Percentiles rank a stretch among this genome's conserved stretches.
Conservation (phyloP, 83 land plant genomes). For the Diphasiastrum complanatum region DNA sequence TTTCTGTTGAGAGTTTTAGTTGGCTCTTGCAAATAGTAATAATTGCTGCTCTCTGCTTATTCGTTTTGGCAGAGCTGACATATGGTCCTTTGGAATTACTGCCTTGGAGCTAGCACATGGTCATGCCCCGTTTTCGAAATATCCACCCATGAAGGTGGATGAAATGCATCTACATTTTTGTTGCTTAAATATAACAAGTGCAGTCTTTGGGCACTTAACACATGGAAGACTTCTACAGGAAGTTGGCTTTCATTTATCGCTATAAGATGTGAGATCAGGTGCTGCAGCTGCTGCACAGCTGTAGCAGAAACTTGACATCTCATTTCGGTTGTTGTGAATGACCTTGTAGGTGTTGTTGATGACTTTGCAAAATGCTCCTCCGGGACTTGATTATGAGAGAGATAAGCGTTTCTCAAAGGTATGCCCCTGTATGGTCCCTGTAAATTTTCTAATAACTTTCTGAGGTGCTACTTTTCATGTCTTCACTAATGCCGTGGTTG, state of each 20-base stretch:
- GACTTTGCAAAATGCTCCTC: conserved; percentile 45
- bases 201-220: no score
- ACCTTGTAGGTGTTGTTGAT: conserved; percentile 34
- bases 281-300: background rate
- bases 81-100: conserved; percentile 51
- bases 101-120: conserved; percentile 50
- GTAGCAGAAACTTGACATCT: no score
- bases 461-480: background rate
- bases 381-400: conserved; percentile 39
- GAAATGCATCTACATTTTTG: background rate
- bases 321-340: no score
- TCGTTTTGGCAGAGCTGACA: conserved; percentile 35
- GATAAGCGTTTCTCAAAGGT: conserved; percentile 32
- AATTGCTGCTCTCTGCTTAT: no score
- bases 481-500: background rate
- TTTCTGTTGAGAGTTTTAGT: no score
- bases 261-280: background rate
- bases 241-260: background rate
- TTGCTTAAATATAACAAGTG: background rate
- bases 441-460: background rate
- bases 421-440: background rate
- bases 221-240: background rate
- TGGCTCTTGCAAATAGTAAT: no score
- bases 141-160: conserved; percentile 28
- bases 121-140: conserved; percentile 36